These are phyloP conservation scores for Leccinum longicurvipes DNA, from an alignment of 768 basidiomycete species.

Conservation along the genomic window DNA sequence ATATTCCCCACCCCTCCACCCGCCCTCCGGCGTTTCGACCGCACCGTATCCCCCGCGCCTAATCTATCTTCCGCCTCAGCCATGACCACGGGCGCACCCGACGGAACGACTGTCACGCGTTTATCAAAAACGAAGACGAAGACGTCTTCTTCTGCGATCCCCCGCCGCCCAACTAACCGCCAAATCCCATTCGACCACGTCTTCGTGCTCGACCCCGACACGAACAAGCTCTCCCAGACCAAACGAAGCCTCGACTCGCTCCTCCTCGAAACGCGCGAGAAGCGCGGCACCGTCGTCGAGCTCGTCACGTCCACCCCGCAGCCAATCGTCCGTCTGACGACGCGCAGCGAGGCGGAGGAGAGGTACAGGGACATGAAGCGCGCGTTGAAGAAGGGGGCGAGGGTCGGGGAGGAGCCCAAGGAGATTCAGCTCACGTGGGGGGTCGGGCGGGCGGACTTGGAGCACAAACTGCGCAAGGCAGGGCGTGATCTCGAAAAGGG, in stretches of 20 bases:
- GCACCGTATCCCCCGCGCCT: background rate
- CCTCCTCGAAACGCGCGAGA: constrained; percentile 47
- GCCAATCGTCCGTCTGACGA: constrained; percentile 60
- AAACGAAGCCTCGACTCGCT: constrained; percentile 37
- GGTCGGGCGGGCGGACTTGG: constrained; percentile 53
- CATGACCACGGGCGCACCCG: background rate
- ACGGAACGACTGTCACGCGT: background rate
- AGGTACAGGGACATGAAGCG: constrained; percentile 37
- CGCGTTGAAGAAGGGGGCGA: constrained; percentile 31
- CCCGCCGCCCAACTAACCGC: constrained; percentile 30
- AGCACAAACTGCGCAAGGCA: constrained; percentile 63
- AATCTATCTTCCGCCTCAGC: background rate
- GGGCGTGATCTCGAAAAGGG: constrained; percentile 59
- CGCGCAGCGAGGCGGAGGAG: constrained; percentile 41
- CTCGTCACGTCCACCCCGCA: constrained; percentile 47
- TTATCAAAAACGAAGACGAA: background rate
- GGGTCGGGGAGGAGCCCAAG: constrained; percentile 41
- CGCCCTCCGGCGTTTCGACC: constrained; percentile 6
- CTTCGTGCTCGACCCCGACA: constrained; percentile 46
- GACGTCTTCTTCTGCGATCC: background rate
- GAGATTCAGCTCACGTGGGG: constrained; percentile 75
- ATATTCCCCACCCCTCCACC: background rate
- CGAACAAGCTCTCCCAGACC: constrained; percentile 36
- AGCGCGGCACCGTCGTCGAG: constrained; percentile 42
- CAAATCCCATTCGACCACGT: constrained; percentile 44